Conservation (phyloP, 164 flowering plant genomes). For the Pachysandra terminalis region DNA sequence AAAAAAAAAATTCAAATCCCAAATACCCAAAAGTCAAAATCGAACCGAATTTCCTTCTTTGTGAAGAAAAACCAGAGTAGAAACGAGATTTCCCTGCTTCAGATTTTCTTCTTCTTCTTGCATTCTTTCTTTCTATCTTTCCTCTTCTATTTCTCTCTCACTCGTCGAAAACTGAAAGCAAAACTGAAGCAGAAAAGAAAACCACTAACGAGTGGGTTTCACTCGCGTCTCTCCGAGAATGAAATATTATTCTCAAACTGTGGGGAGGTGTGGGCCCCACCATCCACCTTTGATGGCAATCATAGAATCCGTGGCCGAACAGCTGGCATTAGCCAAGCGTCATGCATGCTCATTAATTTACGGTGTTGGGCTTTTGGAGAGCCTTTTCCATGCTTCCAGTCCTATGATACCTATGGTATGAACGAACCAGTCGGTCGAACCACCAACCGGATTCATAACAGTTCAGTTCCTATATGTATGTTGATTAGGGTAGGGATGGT, state of each 20-base stretch:
- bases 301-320: slow-evolving; percentile 20
- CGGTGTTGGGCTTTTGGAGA: not conserved
- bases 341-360: not conserved
- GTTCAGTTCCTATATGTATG: no score
- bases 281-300: not conserved
- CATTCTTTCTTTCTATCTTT: slow-evolving; percentile 1
- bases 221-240: no score
- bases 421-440: not conserved
- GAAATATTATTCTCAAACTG: not conserved
- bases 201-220: no score
- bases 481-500: no score
- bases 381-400: not conserved
- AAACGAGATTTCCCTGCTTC: slow-evolving; percentile 1
- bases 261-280: slow-evolving; percentile 6
- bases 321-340: slow-evolving; percentile 17
- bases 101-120: slow-evolving; percentile 4
- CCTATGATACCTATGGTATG: no score
- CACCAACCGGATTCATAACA: no score
- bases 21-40: not conserved
- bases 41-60: not conserved
- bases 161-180: no score
- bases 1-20: not conserved
- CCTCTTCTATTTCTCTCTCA: not conserved
- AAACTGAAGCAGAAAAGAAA: no score
- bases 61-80: not conserved